These are phyloP conservation scores for Raphanus raphanistrum DNA, from an alignment of 345 rosid species.

Conservation along the genomic window DNA sequence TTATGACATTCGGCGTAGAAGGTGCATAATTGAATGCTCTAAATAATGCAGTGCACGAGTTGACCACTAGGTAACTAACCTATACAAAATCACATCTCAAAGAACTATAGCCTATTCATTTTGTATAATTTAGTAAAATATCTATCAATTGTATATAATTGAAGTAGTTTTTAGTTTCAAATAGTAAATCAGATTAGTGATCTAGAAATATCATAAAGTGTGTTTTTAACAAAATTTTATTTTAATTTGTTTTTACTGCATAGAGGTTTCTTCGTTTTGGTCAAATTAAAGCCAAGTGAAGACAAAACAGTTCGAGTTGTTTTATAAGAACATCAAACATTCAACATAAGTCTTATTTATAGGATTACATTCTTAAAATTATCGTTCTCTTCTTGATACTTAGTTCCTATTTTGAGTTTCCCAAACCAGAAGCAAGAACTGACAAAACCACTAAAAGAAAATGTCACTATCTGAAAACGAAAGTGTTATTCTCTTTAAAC, in stretches of 20 bases:
- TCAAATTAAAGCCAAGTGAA: neutral
- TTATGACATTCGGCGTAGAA: neutral
- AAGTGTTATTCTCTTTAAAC: constrained; percentile 34
- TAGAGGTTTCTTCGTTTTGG: neutral
- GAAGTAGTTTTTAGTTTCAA: too few species aligned
- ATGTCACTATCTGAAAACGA: neutral
- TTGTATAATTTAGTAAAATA: too few species aligned
- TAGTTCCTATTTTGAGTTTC: neutral
- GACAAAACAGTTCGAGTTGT: neutral
- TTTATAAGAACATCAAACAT: neutral
- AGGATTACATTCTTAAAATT: constrained; percentile 1
- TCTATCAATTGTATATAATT: too few species aligned
- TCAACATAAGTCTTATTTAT: constrained; percentile 9
- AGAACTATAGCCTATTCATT: too few species aligned
- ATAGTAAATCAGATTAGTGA: too few species aligned
- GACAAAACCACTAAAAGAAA: neutral
- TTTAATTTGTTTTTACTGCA: too few species aligned
- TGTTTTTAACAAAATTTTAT: too few species aligned
- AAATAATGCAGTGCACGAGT: neutral
- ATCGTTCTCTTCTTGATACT: neutral
- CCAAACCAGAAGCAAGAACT: neutral
- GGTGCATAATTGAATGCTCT: neutral
- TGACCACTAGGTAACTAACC: neutral
- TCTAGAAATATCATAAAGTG: too few species aligned
- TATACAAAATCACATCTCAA: too few species aligned